Percentiles rank a stretch among this genome's conserved stretches.
Evolutionary conservation across 768 basidiomycete species (phyloP).

Genomic region (Tulasnella sp.): DNA sequence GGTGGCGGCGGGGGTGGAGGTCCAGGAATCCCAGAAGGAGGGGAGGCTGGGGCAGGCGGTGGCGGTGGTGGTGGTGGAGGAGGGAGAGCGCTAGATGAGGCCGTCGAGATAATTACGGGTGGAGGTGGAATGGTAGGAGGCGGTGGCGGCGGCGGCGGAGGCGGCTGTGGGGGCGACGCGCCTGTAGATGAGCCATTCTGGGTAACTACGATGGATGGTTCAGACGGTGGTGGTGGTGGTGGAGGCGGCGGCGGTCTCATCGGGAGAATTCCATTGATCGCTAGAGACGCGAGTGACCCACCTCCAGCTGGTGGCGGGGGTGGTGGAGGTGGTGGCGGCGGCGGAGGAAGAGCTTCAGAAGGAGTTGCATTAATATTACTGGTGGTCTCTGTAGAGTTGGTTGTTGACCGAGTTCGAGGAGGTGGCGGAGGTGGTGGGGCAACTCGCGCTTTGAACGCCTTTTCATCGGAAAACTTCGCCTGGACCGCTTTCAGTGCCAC

Average conservation of each 20-base stretch:
- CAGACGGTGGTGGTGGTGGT: no score
- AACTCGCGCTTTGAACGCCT: slow-evolving; percentile 57
- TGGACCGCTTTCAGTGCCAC: slow-evolving; percentile 19
- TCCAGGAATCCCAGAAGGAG: slow-evolving; percentile 22
- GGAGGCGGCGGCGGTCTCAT: no score
- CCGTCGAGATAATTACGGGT: slow-evolving; percentile 12
- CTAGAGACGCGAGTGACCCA: no score
- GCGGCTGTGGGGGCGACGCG: slow-evolving; percentile 18
- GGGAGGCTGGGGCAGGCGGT: slow-evolving; percentile 2
- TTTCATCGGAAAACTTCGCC: slow-evolving; percentile 45
- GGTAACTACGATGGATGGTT: no score
- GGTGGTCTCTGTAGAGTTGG: neutral
- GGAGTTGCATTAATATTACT: neutral
- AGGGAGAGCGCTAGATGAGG: slow-evolving; percentile 17
- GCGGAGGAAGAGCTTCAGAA: neutral
- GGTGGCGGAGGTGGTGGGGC: slow-evolving; percentile 54
- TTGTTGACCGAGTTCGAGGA: neutral
- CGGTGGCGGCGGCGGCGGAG: slow-evolving; percentile 20
- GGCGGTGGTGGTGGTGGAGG: slow-evolving; percentile 21
- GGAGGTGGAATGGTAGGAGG: neutral
- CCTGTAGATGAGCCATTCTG: neutral
- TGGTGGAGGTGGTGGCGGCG: neutral
- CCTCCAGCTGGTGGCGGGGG: no score
- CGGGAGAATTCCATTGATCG: no score
- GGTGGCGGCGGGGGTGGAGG: no score